These are phyloP conservation scores for Blastosporella zonata DNA, from an alignment of 1,284 basidiomycete species.

Conservation along the genomic window DNA sequence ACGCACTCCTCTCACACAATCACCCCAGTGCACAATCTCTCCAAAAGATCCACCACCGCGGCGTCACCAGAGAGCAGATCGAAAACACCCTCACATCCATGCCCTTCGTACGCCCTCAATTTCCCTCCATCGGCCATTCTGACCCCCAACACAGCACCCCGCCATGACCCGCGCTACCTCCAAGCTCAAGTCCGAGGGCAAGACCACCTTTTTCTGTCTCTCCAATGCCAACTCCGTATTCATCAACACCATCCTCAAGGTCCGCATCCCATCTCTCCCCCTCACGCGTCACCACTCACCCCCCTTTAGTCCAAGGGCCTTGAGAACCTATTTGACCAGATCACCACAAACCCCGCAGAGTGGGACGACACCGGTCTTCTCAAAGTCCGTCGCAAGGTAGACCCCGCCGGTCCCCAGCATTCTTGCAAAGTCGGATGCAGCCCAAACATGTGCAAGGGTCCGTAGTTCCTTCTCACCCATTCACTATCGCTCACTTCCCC, in stretches of 20 bases:
- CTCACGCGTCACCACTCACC: conserved; percentile 2
- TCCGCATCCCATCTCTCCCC: conserved; percentile 23
- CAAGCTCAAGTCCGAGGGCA: conserved; percentile 62
- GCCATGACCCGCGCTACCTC: conserved; percentile 92
- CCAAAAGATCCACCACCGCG: conserved; percentile 65
- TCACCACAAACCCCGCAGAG: conserved; percentile 91
- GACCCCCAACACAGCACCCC: conserved; percentile 72
- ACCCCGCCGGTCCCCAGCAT: conserved; percentile 79
- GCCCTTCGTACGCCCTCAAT: conserved; percentile 71
- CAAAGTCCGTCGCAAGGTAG: conserved; percentile 74
- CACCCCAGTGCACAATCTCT: conserved; percentile 67
- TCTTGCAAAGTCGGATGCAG: conserved; percentile 86
- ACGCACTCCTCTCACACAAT: neutral
- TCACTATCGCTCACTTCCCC: no score
- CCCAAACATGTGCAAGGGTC: conserved; percentile 98
- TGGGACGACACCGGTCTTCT: conserved; percentile 78
- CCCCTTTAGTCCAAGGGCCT: conserved; percentile 67
- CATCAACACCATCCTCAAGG: conserved; percentile 87
- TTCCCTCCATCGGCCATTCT: conserved; percentile 1
- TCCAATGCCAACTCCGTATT: conserved; percentile 95
- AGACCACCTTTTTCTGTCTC: conserved; percentile 86
- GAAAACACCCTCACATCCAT: conserved; percentile 75
- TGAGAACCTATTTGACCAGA: conserved; percentile 73
- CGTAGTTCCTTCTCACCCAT: conserved; percentile 1
- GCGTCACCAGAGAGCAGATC: conserved; percentile 73